Evolutionary conservation across 441 rosid genomes (phyloP), one percentile per base, ranked within the genome.

Genomic region (Syzygium malaccense): DNA sequence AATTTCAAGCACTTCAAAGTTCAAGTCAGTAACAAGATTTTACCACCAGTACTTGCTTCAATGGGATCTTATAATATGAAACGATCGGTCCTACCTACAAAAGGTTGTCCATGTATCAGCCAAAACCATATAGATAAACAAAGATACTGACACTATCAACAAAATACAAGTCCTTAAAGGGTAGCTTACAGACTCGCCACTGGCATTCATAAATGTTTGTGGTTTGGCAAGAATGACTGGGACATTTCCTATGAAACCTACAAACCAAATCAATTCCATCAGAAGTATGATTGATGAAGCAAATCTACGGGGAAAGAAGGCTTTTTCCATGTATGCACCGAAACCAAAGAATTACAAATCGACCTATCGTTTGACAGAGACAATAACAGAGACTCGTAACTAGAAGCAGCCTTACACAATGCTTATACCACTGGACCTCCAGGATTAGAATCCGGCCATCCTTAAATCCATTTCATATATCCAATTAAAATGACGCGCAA

Each of bases 101-200:
- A 86, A 91, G 26, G 28, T 89, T 89, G 15, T 60, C 89, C 89
- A 89, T 87, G 71, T 86, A 85, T 89, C 86, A 89, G 49, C 17
- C 84, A 85, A 64, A 23, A 32, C 6, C 41, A 41, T 75, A 85
- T 23, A 26, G 64, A 53, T 41, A 26, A 84, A 84, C 84, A 51
- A 68, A 57, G 56, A 86, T 30, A 88, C 55, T 85, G 79, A 56
- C 86, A 87, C 87, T 80, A 86, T 56, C 88, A 68, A 58, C 51
- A 83, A 57, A 86, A 32, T 53, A n/a, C 88, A 85, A 90, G 88
- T 91, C 87, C 28, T 26, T 64, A 90, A 91, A 45, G 89, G 95
- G 89, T 91, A 89, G 95, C 99, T 97, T 95, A 98, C 99, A 93
- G 99, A 96, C 93, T 95, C 98, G 91, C 99, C 99, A 92, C 99